Conservation (phyloP, 2,329 filamentous ascomycete species). For the Penicillium sp. region DNA sequence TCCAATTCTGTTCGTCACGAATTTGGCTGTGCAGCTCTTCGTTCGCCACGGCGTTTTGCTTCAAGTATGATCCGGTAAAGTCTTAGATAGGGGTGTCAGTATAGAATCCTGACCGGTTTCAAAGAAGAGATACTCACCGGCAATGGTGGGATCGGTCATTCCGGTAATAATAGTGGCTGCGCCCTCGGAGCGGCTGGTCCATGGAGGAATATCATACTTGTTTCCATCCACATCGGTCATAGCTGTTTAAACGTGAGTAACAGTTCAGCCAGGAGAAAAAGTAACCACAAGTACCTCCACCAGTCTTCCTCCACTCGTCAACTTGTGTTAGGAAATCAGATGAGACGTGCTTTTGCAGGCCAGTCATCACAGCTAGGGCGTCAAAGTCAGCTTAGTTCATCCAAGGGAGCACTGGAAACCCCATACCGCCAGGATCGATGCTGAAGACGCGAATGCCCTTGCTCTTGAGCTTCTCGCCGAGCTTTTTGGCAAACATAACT, state of each 20-base stretch:
- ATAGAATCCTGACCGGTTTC: background rate
- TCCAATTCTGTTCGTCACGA: slow-evolving; percentile 21
- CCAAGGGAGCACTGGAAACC: background rate
- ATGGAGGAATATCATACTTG: slow-evolving; percentile 10
- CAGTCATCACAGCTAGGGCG: slow-evolving; percentile 9
- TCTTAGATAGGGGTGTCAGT: background rate
- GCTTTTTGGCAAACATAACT: slow-evolving; percentile 45
- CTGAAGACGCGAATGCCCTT: slow-evolving; percentile 39
- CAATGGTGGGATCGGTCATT: slow-evolving; percentile 24
- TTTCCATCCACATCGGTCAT: slow-evolving; percentile 19
- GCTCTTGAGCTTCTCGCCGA: slow-evolving; percentile 36
- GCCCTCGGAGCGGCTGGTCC: slow-evolving; percentile 21
- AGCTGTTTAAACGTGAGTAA: background rate
- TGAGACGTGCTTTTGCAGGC: slow-evolving; percentile 14
- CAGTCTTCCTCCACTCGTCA: slow-evolving; percentile 7
- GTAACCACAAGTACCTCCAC: background rate
- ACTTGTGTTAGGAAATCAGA: slow-evolving; percentile 5
- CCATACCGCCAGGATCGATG: slow-evolving; percentile 44
- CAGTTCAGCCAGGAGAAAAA: background rate
- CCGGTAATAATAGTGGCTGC: slow-evolving; percentile 24
- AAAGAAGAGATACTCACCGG: slow-evolving; percentile 5
- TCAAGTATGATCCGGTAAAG: slow-evolving; percentile 13
- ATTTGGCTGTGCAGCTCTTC: slow-evolving; percentile 27
- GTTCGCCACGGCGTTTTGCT: slow-evolving; percentile 20
- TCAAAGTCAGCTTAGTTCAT: background rate